These are phyloP conservation scores for Kodamaea fukazawae DNA, from an alignment of 805 yeast genomes.

Conservation along the genomic window DNA sequence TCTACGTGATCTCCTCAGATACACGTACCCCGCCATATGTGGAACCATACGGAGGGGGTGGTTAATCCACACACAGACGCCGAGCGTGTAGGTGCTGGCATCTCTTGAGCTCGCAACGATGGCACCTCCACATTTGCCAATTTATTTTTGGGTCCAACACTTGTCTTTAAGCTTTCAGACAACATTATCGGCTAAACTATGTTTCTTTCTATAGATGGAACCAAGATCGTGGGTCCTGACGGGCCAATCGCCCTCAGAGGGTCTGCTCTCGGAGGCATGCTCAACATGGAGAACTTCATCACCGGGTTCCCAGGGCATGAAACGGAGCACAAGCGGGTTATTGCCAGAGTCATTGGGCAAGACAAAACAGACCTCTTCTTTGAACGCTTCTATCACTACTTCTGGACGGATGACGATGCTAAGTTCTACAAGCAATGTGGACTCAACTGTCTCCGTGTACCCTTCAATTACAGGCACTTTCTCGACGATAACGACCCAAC, in stretches of 20 bases:
- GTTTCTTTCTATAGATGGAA: conserved; percentile 40
- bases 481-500: conserved; percentile 43
- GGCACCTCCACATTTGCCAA: too few species aligned
- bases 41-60: too few species aligned
- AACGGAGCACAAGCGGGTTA: conserved; percentile 45
- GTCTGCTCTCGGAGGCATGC: conserved; percentile 49
- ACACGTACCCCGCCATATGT: too few species aligned
- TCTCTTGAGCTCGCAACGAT: too few species aligned
- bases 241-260: conserved; percentile 46
- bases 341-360: conserved; percentile 40
- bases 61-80: too few species aligned
- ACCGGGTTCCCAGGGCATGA: conserved; percentile 56
- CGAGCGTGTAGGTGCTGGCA: too few species aligned
- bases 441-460: conserved; percentile 48
- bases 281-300: conserved; percentile 56
- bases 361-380: conserved; percentile 50
- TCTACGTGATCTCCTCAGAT: too few species aligned
- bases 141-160: too few species aligned
- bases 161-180: too few species aligned
- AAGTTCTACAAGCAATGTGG: conserved; percentile 40
- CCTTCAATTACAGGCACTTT: conserved; percentile 53
- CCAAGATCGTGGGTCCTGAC: conserved; percentile 45
- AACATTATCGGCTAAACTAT: too few species aligned
- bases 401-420: conserved; percentile 52
- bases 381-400: conserved; percentile 51